Evolutionary conservation across 2,329 filamentous ascomycete genomes (phyloP).

Genomic region (Venturia nashicola): DNA sequence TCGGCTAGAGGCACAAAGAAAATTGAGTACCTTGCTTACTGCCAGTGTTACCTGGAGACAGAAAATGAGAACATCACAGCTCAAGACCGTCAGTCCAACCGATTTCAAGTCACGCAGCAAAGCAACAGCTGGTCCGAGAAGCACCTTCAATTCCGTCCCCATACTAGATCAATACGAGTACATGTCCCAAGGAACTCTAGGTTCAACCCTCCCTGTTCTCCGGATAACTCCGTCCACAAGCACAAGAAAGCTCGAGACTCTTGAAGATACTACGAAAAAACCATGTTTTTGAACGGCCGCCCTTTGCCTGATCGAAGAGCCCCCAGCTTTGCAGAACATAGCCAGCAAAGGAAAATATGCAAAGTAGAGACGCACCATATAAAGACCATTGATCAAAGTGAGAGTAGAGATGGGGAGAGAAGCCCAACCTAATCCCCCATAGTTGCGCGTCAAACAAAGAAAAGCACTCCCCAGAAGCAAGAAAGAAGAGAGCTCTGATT

Average conservation of each 20-base stretch:
- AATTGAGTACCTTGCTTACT: too few species aligned
- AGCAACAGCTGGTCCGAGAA: background rate
- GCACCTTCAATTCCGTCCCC: background rate
- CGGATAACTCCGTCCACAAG: background rate
- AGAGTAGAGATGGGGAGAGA: background rate
- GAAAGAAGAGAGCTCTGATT: constrained; percentile 2
- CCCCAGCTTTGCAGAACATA: background rate
- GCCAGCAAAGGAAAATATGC: background rate
- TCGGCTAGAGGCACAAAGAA: background rate
- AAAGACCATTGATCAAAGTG: background rate
- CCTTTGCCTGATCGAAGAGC: background rate
- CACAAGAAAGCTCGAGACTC: background rate
- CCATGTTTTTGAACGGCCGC: background rate
- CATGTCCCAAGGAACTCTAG: background rate
- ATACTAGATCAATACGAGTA: constrained; percentile 1
- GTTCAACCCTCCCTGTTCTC: background rate
- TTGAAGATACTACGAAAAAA: background rate
- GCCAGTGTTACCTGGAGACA: too few species aligned
- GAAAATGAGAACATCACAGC: background rate
- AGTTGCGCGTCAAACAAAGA: background rate
- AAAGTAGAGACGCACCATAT: background rate
- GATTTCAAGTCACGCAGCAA: background rate
- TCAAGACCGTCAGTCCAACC: background rate
- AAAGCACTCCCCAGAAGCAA: background rate
- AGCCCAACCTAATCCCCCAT: background rate